Conservation (phyloP, 2,329 filamentous ascomycete genomes). For the Didymella keratinophila region DNA sequence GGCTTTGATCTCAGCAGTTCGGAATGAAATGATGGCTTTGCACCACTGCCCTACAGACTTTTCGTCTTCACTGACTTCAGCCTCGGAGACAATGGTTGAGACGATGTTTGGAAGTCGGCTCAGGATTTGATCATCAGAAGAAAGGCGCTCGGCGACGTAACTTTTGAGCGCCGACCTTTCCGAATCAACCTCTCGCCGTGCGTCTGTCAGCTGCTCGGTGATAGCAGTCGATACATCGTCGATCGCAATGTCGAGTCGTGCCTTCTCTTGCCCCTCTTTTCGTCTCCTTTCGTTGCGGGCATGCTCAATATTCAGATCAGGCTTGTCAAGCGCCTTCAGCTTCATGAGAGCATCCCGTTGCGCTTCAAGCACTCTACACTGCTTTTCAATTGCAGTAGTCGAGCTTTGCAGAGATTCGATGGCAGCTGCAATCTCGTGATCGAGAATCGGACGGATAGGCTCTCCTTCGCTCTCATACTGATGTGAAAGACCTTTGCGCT, state of each 20-base stretch:
- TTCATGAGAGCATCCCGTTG: slow-evolving; percentile 69
- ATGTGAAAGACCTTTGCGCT: slow-evolving; percentile 43
- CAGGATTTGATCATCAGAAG: slow-evolving; percentile 71
- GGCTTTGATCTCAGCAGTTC: slow-evolving; percentile 52
- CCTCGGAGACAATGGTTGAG: slow-evolving; percentile 62
- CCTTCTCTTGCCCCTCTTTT: slow-evolving; percentile 51
- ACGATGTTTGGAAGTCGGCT: slow-evolving; percentile 71
- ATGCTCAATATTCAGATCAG: slow-evolving; percentile 50
- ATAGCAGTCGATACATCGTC: slow-evolving; percentile 43
- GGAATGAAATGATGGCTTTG: slow-evolving; percentile 52
- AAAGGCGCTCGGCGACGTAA: slow-evolving; percentile 60
- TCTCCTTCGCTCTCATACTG: slow-evolving; percentile 43
- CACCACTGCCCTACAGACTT: slow-evolving; percentile 65
- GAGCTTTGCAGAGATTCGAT: slow-evolving; percentile 70
- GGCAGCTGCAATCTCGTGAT: slow-evolving; percentile 67
- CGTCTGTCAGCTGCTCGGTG: slow-evolving; percentile 47
- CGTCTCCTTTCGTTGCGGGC: slow-evolving; percentile 50
- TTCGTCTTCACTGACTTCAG: slow-evolving; percentile 61
- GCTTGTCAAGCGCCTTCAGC: slow-evolving; percentile 58
- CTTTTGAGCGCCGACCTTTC: slow-evolving; percentile 58
- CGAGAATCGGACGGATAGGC: slow-evolving; percentile 59
- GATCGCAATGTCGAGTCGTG: slow-evolving; percentile 52
- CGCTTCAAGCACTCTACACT: slow-evolving; percentile 66
- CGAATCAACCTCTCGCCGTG: slow-evolving; percentile 59
- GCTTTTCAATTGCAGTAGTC: slow-evolving; percentile 69